Evolutionary conservation across 495 filamentous ascomycete genomes (phyloP), one percentile per base, ranked within the genome.

Genomic region (Talaromyces wortmannii): DNA sequence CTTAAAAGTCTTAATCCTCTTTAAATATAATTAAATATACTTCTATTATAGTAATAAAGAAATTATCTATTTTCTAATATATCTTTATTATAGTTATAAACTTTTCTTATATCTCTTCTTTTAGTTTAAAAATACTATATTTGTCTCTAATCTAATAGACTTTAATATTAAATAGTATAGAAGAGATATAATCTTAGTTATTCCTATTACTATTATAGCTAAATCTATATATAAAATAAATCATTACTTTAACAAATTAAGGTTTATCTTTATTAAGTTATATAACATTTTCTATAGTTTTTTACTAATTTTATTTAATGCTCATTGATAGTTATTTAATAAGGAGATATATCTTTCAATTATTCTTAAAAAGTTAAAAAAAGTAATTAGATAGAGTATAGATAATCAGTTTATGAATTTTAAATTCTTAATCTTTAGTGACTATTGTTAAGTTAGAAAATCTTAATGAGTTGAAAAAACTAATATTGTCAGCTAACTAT

Each of bases 121-220:
- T 72, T 10, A 81, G 55, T 7, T 44, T 56, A 0, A 50, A 56
- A 3, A 79, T 60, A 18, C 60, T 57, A 54, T 69, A 76, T 49
- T 75, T 76, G 52, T 77, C 70, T 3, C 67, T 73, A 18, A 74
- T 64, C 3, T 67, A 52, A 48, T 77, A 79, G 11, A 74, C 60
- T 11, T 63, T 59, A 15, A 67, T 56, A 52, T 74, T 61, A 51
- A 69, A 64, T 6, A 68, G 31, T 16, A 70, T 44, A 17, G 59
- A 44, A 5, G 52, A 62, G 7, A 43, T 43, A 17, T 51, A 48
- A 31, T 58, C 58, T 10, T 57, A 53, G 23, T 59, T 31, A 45
- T 51, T 58, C 23, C 55, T 53, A 40, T 58, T 64, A 47, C 31
- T 59, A 32, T 61, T 46, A 44, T 64, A 60, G 7, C 61, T 57